Evolutionary conservation across 1,284 basidiomycete genomes (phyloP).

Genomic region (Sporisorium scitamineum): DNA sequence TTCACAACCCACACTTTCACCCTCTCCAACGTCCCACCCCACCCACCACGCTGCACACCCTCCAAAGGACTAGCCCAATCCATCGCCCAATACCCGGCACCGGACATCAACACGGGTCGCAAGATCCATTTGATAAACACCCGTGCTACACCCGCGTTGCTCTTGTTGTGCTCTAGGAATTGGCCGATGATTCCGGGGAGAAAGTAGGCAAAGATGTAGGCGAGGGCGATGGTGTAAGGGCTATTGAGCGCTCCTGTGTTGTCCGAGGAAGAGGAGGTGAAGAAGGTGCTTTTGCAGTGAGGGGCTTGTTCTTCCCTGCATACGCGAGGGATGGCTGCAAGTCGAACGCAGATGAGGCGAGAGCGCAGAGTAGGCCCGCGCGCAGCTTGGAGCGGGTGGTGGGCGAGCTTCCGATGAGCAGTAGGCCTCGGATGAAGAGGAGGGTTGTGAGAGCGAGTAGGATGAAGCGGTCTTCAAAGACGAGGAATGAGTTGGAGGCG

Average conservation of each 20-base stretch:
- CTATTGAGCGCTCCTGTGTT: slow-evolving; percentile 51
- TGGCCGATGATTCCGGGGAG: slow-evolving; percentile 40
- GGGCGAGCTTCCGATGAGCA: slow-evolving; percentile 27
- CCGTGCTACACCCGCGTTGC: slow-evolving; percentile 54
- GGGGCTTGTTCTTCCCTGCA: slow-evolving; percentile 96
- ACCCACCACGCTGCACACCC: slow-evolving; percentile 7
- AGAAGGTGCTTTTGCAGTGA: slow-evolving; percentile 78
- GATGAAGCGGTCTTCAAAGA: slow-evolving; percentile 91
- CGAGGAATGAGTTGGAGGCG: slow-evolving; percentile 83
- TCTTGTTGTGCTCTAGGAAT: slow-evolving; percentile 46
- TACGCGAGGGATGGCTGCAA: slow-evolving; percentile 82
- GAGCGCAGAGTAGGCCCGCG: slow-evolving; percentile 78
- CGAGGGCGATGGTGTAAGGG: slow-evolving; percentile 33
- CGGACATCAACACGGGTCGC: slow-evolving; percentile 57
- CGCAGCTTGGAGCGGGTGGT: slow-evolving; percentile 78
- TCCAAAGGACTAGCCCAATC: slow-evolving; percentile 51
- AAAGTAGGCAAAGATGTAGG: slow-evolving; percentile 52
- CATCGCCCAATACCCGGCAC: slow-evolving; percentile 58
- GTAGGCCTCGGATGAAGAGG: slow-evolving; percentile 24
- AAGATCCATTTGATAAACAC: slow-evolving; percentile 57
- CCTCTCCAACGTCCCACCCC: slow-evolving; percentile 34
- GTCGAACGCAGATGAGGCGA: slow-evolving; percentile 80
- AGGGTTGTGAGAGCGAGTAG: slow-evolving; percentile 71
- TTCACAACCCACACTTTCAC: slow-evolving; percentile 50
- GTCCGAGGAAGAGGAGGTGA: slow-evolving; percentile 40